phyloP scores from a whole-genome alignment of 208 protist genomes.

The Phytomonas sp. region DNA sequence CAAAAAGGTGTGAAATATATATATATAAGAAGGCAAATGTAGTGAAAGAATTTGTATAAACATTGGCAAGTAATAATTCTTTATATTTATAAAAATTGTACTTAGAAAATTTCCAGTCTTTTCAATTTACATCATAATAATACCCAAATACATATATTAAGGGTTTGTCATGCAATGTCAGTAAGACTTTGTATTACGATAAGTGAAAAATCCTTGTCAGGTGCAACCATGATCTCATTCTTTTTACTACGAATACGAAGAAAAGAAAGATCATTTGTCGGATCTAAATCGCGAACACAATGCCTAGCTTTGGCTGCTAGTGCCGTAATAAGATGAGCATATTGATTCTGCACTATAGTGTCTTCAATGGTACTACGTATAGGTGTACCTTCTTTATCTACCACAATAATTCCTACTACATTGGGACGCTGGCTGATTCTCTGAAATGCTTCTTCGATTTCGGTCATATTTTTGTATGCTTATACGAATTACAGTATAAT shows the following conservation, averaged over 20 bases:
- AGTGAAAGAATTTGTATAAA: not conserved
- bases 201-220: constrained; percentile 87
- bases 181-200: constrained; percentile 88
- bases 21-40: not conserved
- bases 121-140: constrained; percentile 8
- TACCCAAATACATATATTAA: not conserved
- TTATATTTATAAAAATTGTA: constrained; percentile 1
- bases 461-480: constrained; percentile 50
- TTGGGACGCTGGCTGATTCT: constrained; percentile 92
- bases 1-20: not conserved
- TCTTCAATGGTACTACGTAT: constrained; percentile 89
- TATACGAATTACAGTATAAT: not conserved
- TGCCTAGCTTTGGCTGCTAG: constrained; percentile 90
- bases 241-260: constrained; percentile 93
- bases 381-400: constrained; percentile 89
- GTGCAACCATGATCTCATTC: constrained; percentile 95
- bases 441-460: constrained; percentile 93
- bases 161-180: not conserved
- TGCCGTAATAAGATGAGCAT: constrained; percentile 90
- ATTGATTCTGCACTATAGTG: constrained; percentile 86
- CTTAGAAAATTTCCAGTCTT: not conserved
- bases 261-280: constrained; percentile 94
- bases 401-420: constrained; percentile 92
- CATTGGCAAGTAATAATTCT: not conserved
- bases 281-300: constrained; percentile 93